These are phyloP conservation scores for Cryptococcus sp. DNA, from an alignment of 1,284 basidiomycete genomes.

Conservation along the genomic window DNA sequence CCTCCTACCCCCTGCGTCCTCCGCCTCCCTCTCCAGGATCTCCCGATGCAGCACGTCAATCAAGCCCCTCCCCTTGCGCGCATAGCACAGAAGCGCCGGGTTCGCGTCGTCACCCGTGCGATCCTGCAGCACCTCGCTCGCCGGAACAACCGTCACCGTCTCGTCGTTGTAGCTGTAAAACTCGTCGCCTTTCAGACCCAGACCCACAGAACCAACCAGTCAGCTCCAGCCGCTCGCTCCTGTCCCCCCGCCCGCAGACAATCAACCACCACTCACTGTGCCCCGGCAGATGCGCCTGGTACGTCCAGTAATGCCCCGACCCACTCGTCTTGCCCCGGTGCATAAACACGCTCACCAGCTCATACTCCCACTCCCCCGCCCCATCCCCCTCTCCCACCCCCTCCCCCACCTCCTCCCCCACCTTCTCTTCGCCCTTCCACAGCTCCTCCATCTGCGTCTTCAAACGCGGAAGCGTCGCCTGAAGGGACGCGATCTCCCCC, in stretches of 20 bases:
- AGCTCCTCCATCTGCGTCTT: constrained; percentile 70
- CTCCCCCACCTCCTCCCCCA: neutral
- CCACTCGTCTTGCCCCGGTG: constrained; percentile 72
- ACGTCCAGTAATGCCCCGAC: constrained; percentile 50
- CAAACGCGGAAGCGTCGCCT: constrained; percentile 57
- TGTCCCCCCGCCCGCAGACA: neutral
- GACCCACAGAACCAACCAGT: neutral
- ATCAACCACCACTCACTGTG: constrained; percentile 31
- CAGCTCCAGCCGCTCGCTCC: neutral
- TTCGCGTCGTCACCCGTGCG: constrained; percentile 46
- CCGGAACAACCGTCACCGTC: constrained; percentile 57
- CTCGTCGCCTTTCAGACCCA: constrained; percentile 55
- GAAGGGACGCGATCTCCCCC: constrained; percentile 62
- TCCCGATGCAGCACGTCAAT: constrained; percentile 45
- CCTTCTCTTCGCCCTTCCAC: constrained; percentile 62
- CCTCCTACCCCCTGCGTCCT: neutral
- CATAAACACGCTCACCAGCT: constrained; percentile 92
- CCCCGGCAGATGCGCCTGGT: constrained; percentile 46
- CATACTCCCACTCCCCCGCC: constrained; percentile 65
- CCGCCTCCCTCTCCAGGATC: constrained; percentile 18
- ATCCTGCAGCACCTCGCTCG: constrained; percentile 42
- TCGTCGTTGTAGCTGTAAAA: constrained; percentile 98
- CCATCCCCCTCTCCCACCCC: no score
- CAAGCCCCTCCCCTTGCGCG: constrained; percentile 36
- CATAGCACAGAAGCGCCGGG: constrained; percentile 50